A percentile compares a stretch with the other conserved stretches of the same genome.
Conservation (phyloP, 2,329 filamentous ascomycete species). For the Pseudofabraea citricarpa region DNA sequence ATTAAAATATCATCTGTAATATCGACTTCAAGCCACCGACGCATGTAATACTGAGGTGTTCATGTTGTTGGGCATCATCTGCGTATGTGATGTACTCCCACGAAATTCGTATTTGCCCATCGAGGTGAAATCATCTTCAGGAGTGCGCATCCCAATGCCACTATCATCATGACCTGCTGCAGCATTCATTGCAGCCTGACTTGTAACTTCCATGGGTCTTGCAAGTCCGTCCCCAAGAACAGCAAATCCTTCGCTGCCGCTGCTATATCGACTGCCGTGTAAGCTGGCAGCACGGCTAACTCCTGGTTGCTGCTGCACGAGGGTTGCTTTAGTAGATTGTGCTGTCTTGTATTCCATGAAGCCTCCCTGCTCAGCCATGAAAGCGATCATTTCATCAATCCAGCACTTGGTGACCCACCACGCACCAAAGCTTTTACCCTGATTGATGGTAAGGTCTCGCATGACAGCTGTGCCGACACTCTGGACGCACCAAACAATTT, state of each 20-base stretch:
- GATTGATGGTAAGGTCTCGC: constrained; percentile 74
- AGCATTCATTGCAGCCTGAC: constrained; percentile 39
- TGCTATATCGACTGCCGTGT: constrained; percentile 25
- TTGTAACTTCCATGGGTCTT: constrained; percentile 31
- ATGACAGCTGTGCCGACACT: constrained; percentile 72
- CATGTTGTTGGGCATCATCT: constrained; percentile 14
- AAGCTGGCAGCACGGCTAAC: constrained; percentile 19
- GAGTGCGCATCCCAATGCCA: constrained; percentile 66
- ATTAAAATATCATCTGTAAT: constrained; percentile 5
- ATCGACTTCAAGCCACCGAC: constrained; percentile 10
- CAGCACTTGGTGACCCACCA: constrained; percentile 97
- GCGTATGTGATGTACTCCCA: constrained; percentile 16
- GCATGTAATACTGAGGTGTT: constrained; percentile 14
- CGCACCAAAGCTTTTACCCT: constrained; percentile 77
- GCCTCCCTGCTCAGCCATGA: constrained; percentile 84
- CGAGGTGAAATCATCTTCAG: constrained; percentile 57
- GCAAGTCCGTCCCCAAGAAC: constrained; percentile 15
- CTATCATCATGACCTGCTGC: constrained; percentile 63
- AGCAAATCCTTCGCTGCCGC: constrained; percentile 25
- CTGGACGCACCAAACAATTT: constrained; percentile 73
- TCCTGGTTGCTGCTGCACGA: constrained; percentile 14
- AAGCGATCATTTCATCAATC: constrained; percentile 89
- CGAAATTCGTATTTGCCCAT: constrained; percentile 53
- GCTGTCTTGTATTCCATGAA: constrained; percentile 63
- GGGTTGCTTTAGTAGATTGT: constrained; percentile 26